Percentiles rank a stretch among this genome's conserved stretches.
phyloP scores from a whole-genome alignment of 2,329 filamentous ascomycete species.

The Knoxdaviesia capensis region DNA sequence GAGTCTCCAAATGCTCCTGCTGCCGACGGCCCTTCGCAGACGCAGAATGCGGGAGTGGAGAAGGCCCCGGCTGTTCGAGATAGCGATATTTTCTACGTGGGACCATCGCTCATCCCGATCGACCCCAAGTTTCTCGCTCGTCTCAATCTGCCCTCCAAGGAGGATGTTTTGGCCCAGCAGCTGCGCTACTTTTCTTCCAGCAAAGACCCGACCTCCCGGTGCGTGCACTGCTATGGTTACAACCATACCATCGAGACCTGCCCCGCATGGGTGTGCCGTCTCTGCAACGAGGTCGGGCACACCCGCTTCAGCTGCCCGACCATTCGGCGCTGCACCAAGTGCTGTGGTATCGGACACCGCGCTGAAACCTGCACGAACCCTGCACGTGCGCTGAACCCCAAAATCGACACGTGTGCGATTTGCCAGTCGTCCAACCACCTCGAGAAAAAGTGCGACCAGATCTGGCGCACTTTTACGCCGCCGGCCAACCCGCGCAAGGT shows the following conservation, averaged over 20 bases:
- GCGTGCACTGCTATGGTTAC: conserved; percentile 27
- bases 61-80: too few species aligned
- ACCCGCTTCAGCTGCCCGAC: conserved; percentile 25
- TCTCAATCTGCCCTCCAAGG: conserved; percentile 8
- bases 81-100: background rate
- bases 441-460: conserved; percentile 36
- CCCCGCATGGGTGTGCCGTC: conserved; percentile 26
- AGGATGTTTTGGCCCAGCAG: conserved; percentile 18
- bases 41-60: too few species aligned
- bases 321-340: conserved; percentile 31
- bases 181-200: conserved; percentile 31
- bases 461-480: conserved; percentile 36
- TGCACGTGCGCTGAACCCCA: conserved; percentile 8
- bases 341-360: conserved; percentile 40
- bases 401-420: conserved; percentile 31
- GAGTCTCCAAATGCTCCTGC: too few species aligned
- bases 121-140: background rate
- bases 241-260: conserved; percentile 26
- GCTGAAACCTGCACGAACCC: conserved; percentile 28
- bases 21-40: too few species aligned
- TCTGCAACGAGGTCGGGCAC: conserved; percentile 20
- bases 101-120: background rate
- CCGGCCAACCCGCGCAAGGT: background rate
- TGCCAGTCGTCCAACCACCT: conserved; percentile 35
- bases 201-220: conserved; percentile 20